Evolutionary conservation across 1,284 basidiomycete species (phyloP).

Genomic region (Phaffia rhodozyma): DNA sequence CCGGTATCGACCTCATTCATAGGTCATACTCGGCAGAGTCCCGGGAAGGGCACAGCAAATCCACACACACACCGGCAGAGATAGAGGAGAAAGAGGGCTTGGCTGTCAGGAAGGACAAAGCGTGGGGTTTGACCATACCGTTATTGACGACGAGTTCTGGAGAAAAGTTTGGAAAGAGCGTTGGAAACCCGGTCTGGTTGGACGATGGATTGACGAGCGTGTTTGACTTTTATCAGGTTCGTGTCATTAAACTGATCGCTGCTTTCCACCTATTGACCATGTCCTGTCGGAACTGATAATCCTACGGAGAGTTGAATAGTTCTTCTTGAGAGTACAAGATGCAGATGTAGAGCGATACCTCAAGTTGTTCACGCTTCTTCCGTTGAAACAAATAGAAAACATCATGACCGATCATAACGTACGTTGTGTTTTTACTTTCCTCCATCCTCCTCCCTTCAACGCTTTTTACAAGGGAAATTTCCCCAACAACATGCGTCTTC

Average conservation of each 20-base stretch:
- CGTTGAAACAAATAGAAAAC: constrained; percentile 47
- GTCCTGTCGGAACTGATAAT: background rate
- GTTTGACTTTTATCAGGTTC: constrained; percentile 86
- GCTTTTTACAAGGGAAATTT: too few relatives aligned
- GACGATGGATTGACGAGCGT: constrained; percentile 61
- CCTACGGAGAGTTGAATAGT: constrained; percentile 43
- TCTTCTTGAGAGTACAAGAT: constrained; percentile 74
- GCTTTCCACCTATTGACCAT: background rate
- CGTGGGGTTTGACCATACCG: constrained; percentile 83
- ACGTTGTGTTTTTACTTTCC: constrained; percentile 18
- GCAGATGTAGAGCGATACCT: constrained; percentile 71
- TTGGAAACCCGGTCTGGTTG: constrained; percentile 91
- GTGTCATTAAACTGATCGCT: background rate
- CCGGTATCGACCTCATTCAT: constrained; percentile 78
- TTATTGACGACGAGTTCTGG: constrained; percentile 80
- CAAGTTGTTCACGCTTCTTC: constrained; percentile 69
- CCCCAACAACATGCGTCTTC: too few relatives aligned
- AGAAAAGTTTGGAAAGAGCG: constrained; percentile 95
- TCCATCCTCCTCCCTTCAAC: background rate
- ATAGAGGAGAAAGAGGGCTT: constrained; percentile 16
- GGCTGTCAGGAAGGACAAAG: constrained; percentile 36
- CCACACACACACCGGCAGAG: constrained; percentile 18
- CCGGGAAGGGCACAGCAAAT: constrained; percentile 16
- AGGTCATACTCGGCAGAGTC: constrained; percentile 33
- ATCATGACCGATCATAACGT: constrained; percentile 52